Base-by-base conservation (phyloP, 306 rosid species). In the Cucumis sativus region DNA sequence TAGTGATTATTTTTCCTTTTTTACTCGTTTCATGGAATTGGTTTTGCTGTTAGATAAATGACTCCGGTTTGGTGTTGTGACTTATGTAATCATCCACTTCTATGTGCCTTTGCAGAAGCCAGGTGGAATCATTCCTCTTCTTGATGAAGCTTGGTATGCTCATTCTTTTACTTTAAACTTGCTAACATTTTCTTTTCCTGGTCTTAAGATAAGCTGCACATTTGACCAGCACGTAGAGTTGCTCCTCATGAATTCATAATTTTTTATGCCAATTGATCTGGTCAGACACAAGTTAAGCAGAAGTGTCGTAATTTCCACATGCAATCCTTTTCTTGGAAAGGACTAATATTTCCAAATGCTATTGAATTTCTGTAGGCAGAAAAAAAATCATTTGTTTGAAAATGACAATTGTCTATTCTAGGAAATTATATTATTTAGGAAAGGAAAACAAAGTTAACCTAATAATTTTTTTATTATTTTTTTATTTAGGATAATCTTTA, bases 121-220 rank as follows among this genome's bases (percentile, higher is more conserved):
- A 14, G 96, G 97, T 75, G 98, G 98, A 80, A 84, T 95, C 69
- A 86, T 95, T 75, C 83, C 96, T 80, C 84, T 95, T 66, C 98
- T 92, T 65, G 98, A 95, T 84, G 98, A 95, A 83, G 96, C 98
- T 64, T 95, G 97, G 98, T 95, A 95, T 81, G 95, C 80, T 43
- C 39, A 77, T 77, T 62, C 30, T 60, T 63, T 45, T 77, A 41
- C 74, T 43, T 6, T 57, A 56, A 54, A 57, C 37, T 54, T 41
- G 15, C 21, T 18, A 30, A 18, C n/a, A 66, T 76, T 65, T 64
- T 35, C 64, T 82, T 76, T 79, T 72, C 84, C 75, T 49, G 30
- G 77, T 80, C 78, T 75, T 73, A 43, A 47, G 17, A 79, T 6
- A 56, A 68, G 45, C 39, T 66, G 45, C 61, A 61, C 57, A 39